Percentiles rank a stretch among this genome's conserved stretches.
These are phyloP conservation scores for Agaricales sp. DNA, from an alignment of 1,284 basidiomycete genomes.

Conservation along the genomic window DNA sequence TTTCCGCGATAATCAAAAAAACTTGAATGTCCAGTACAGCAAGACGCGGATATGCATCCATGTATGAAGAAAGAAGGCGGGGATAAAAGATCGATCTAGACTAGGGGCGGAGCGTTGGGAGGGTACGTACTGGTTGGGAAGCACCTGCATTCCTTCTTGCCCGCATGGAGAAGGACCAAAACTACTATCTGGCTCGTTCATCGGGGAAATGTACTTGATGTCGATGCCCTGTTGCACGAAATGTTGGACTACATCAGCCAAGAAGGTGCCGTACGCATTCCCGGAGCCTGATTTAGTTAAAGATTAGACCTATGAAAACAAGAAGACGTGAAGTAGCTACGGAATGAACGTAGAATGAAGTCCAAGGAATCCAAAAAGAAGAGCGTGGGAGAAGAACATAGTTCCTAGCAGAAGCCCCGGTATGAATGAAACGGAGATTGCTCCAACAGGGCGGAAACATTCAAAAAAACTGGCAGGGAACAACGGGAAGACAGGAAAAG, in stretches of 20 bases:
- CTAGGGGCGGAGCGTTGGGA: neutral
- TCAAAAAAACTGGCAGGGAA: too few relatives aligned
- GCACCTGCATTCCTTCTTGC: conserved; percentile 28
- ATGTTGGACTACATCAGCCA: conserved; percentile 25
- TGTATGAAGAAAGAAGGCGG: neutral
- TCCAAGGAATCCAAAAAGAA: too few relatives aligned
- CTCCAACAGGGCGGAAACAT: too few relatives aligned
- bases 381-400: too few relatives aligned
- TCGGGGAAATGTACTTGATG: conserved; percentile 25
- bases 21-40: too few relatives aligned
- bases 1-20: too few relatives aligned
- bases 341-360: too few relatives aligned
- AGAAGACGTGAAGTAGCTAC: too few relatives aligned
- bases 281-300: conserved; percentile 16
- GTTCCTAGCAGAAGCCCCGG: too few relatives aligned
- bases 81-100: neutral
- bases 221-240: conserved; percentile 22
- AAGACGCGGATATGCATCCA: neutral
- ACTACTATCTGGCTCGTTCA: conserved; percentile 28
- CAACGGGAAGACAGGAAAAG: too few relatives aligned
- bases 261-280: conserved; percentile 22
- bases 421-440: too few relatives aligned
- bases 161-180: conserved; percentile 26
- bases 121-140: conserved; percentile 20
- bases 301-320: too few relatives aligned